Percentiles rank a stretch among this genome's conserved stretches.
phyloP scores from a whole-genome alignment of 2,329 filamentous ascomycete species.

The Magnaporthales sp. region DNA sequence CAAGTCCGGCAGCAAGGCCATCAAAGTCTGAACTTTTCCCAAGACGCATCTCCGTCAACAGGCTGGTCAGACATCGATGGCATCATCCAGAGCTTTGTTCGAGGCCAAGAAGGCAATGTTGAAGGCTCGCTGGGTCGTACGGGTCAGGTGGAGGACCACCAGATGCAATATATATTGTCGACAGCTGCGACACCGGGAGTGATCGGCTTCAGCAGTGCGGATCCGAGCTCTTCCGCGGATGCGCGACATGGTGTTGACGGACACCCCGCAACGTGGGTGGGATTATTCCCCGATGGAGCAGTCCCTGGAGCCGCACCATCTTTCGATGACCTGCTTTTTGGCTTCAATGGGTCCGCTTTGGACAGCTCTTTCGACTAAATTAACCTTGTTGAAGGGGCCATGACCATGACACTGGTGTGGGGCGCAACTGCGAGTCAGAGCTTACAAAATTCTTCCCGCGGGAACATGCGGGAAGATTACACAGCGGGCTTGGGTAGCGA shows the following conservation, averaged over 20 bases:
- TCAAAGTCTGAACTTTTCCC: background rate
- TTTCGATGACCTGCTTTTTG: conserved; percentile 21
- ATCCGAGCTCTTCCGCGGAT: background rate
- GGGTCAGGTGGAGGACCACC: background rate
- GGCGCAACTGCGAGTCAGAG: background rate
- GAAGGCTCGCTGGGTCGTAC: background rate
- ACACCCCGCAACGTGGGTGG: background rate
- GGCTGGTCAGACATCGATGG: conserved; percentile 24
- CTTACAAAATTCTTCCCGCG: background rate
- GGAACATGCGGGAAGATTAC: background rate
- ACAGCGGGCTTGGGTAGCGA: background rate
- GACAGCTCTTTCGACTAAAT: conserved; percentile 11
- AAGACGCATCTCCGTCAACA: conserved; percentile 4
- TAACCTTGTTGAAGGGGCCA: background rate
- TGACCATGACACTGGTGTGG: background rate
- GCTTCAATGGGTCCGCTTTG: conserved; percentile 18
- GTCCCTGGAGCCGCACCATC: background rate
- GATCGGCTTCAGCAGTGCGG: background rate
- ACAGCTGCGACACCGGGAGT: background rate
- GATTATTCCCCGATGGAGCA: background rate
- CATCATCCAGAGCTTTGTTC: conserved; percentile 26
- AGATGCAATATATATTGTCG: background rate
- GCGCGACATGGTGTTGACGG: background rate
- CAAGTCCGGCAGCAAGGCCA: background rate
- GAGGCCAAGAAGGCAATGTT: conserved; percentile 12